Conservation (phyloP, 2,329 filamentous ascomycete genomes). For the Fusarium gaditjirri region DNA sequence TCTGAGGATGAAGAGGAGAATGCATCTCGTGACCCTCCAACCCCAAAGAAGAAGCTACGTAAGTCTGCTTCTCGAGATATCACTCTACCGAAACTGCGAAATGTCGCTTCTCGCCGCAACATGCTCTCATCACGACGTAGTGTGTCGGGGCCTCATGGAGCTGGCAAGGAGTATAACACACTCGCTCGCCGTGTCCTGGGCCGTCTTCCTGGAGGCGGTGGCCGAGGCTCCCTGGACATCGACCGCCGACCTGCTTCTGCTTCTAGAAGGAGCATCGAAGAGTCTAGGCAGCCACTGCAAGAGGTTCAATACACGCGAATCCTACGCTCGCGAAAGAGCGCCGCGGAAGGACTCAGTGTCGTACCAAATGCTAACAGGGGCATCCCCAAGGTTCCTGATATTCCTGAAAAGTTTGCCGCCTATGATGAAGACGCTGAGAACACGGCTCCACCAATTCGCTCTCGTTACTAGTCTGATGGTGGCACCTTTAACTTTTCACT, state of each 20-base stretch:
- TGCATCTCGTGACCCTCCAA: slow-evolving; percentile 33
- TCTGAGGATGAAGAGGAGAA: slow-evolving; percentile 50
- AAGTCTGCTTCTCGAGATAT: slow-evolving; percentile 61
- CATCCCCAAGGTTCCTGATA: slow-evolving; percentile 57
- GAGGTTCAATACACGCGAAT: slow-evolving; percentile 40
- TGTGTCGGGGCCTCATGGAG: slow-evolving; percentile 40
- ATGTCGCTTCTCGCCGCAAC: slow-evolving; percentile 40
- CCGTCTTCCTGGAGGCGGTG: slow-evolving; percentile 36
- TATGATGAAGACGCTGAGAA: slow-evolving; percentile 51
- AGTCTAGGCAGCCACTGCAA: slow-evolving; percentile 24
- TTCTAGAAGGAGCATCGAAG: slow-evolving; percentile 34
- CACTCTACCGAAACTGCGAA: slow-evolving; percentile 49
- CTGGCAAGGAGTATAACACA: slow-evolving; percentile 37
- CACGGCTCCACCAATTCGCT: slow-evolving; percentile 45
- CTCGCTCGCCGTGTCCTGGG: slow-evolving; percentile 44
- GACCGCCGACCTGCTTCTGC: slow-evolving; percentile 27
- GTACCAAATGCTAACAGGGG: slow-evolving; percentile 60
- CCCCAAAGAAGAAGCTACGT: slow-evolving; percentile 62
- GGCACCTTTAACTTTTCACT: background rate
- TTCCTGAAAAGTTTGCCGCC: slow-evolving; percentile 55
- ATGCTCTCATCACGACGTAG: slow-evolving; percentile 44
- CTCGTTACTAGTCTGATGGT: slow-evolving; percentile 38
- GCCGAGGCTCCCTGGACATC: slow-evolving; percentile 28
- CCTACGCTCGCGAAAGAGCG: slow-evolving; percentile 41
- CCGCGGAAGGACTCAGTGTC: slow-evolving; percentile 50